A percentile compares a stretch with the other conserved stretches of the same genome.
Evolutionary conservation across 495 filamentous ascomycete genomes (phyloP).

Genomic region (Xylaria bambusicola): DNA sequence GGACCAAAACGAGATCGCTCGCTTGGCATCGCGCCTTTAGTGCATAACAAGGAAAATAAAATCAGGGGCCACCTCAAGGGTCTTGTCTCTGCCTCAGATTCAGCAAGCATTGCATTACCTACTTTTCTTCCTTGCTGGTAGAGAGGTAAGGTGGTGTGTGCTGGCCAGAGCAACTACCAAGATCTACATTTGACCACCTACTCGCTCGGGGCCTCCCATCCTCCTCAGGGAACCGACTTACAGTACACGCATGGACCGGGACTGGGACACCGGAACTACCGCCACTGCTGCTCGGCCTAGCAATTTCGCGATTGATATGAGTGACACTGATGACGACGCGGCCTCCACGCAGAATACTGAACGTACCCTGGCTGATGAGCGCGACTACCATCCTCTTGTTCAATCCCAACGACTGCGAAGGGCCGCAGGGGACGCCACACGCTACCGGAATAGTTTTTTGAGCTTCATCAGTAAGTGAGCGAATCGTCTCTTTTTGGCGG

Average conservation of each 20-base stretch:
- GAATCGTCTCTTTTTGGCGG: not conserved
- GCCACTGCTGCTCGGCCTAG: not conserved
- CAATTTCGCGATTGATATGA: not conserved
- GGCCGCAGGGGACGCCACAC: not conserved
- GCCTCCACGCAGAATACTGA: not conserved
- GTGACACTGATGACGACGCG: not conserved
- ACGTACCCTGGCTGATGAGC: not conserved
- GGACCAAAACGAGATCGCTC: not conserved
- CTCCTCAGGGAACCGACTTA: too few species aligned
- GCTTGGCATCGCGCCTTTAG: not conserved
- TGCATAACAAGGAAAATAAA: not conserved
- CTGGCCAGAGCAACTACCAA: too few species aligned
- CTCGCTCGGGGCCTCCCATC: too few species aligned
- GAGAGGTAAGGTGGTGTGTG: not conserved
- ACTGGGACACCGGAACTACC: not conserved
- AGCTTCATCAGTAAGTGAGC: not conserved
- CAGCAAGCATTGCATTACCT: not conserved
- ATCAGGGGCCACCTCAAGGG: not conserved
- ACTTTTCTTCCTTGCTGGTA: not conserved
- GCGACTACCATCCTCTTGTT: not conserved
- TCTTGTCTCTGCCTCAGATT: not conserved
- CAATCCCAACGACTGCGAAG: not conserved
- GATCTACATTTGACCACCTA: too few species aligned
- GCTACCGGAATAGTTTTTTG: not conserved
- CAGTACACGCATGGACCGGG: not conserved